phyloP scores from a whole-genome alignment of 108 stramenopile genomes.

The Nitzschia sp. region DNA sequence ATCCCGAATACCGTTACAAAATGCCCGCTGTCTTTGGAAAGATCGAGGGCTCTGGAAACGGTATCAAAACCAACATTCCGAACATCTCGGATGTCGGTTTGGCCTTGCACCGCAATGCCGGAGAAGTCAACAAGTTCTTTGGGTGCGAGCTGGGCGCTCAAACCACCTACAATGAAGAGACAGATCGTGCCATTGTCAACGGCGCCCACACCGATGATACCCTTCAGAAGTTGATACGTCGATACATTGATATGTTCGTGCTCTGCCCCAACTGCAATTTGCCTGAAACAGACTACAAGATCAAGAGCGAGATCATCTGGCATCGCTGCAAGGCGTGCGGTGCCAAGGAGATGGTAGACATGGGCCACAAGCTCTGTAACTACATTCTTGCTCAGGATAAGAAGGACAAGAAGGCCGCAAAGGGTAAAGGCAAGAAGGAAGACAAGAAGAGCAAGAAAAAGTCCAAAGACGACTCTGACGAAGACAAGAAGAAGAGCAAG shows the following conservation, averaged over 20 bases:
- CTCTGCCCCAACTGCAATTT: slow-evolving; percentile 95
- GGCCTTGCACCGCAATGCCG: slow-evolving; percentile 87
- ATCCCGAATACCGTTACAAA: slow-evolving; percentile 96
- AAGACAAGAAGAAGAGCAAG: slow-evolving; percentile 82
- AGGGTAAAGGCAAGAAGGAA: slow-evolving; percentile 61
- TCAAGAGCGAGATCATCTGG: slow-evolving; percentile 90
- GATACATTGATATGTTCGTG: slow-evolving; percentile 95
- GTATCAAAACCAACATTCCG: slow-evolving; percentile 97
- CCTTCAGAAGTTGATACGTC: slow-evolving; percentile 88
- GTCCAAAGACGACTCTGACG: slow-evolving; percentile 53
- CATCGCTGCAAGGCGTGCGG: slow-evolving; percentile 98
- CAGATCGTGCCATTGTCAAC: slow-evolving; percentile 96
- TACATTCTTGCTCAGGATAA: slow-evolving; percentile 89
- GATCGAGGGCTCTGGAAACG: slow-evolving; percentile 98
- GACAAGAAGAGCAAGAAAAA: slow-evolving; percentile 58
- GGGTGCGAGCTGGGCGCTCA: slow-evolving; percentile 98
- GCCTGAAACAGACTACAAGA: slow-evolving; percentile 98
- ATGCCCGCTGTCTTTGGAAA: slow-evolving; percentile 96
- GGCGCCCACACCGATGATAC: slow-evolving; percentile 92
- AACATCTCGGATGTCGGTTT: slow-evolving; percentile 92
- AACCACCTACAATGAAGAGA: slow-evolving; percentile 91
- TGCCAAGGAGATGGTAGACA: slow-evolving; percentile 96
- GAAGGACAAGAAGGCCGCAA: slow-evolving; percentile 82
- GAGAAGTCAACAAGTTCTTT: slow-evolving; percentile 97
- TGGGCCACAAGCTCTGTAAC: slow-evolving; percentile 94